Evolutionary conservation across 139 green algal genomes (phyloP).

Genomic region (Spirogloea muscicola): DNA sequence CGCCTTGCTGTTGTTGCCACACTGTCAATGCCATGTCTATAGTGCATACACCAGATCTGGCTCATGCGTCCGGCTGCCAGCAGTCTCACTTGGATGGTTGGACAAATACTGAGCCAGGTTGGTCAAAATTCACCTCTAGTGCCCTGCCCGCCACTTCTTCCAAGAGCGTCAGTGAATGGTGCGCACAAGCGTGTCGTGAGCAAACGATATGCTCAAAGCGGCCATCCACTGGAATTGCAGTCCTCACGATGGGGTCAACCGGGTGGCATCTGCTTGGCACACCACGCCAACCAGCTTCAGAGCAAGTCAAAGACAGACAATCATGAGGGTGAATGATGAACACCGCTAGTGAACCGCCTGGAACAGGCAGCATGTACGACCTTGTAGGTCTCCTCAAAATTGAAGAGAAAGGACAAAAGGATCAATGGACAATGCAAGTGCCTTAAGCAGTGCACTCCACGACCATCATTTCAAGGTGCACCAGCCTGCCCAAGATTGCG

Average conservation of each 20-base stretch:
- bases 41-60: too few relatives aligned
- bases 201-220: conserved; percentile 29
- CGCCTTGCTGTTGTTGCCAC: too few relatives aligned
- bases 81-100: too few relatives aligned
- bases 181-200: conserved; percentile 1
- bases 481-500: too few relatives aligned
- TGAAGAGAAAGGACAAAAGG: too few relatives aligned
- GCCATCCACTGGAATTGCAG: conserved; percentile 13
- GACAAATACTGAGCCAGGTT: too few relatives aligned
- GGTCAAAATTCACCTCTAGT: conserved; percentile 7
- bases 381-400: not conserved
- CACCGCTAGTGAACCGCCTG: not conserved
- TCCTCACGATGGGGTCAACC: conserved; percentile 8
- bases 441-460: too few relatives aligned
- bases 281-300: not conserved
- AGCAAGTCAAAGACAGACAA: not conserved
- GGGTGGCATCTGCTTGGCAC: not conserved
- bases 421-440: too few relatives aligned
- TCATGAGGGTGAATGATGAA: not conserved
- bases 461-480: too few relatives aligned
- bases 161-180: conserved; percentile 12
- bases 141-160: not conserved
- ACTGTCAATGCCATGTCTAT: too few relatives aligned
- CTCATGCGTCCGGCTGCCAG: too few relatives aligned
- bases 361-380: not conserved